phyloP scores from a whole-genome alignment of 768 basidiomycete genomes.

The Kwoniella dejecticola region DNA sequence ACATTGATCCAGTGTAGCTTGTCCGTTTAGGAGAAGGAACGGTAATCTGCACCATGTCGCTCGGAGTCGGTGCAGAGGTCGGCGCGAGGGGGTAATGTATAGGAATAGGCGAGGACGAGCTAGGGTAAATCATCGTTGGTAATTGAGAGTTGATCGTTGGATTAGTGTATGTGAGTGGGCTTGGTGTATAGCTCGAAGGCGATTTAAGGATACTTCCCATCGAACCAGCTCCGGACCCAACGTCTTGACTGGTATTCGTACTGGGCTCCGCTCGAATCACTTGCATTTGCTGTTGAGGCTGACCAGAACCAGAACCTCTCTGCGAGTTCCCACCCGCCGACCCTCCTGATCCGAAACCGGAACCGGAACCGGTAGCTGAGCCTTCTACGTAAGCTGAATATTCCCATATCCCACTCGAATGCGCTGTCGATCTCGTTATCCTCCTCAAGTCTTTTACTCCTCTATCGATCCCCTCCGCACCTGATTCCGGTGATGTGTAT shows the following conservation, averaged over 20 bases:
- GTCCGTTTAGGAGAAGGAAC: not conserved
- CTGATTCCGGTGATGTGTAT: not conserved
- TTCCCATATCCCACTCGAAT: constrained; percentile 18
- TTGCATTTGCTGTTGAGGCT: not conserved
- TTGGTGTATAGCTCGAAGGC: no score
- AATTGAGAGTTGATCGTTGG: not conserved
- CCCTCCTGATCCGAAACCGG: no score
- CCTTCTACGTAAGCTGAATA: constrained; percentile 15
- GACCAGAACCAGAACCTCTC: not conserved
- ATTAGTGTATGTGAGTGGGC: no score
- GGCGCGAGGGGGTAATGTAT: not conserved
- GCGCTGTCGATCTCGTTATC: constrained; percentile 9
- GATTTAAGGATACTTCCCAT: no score
- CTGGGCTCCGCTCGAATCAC: not conserved
- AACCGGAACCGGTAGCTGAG: not conserved
- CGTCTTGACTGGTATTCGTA: no score
- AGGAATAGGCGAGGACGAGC: not conserved
- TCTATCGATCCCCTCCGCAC: not conserved
- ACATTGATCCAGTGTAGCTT: not conserved
- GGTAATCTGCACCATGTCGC: not conserved
- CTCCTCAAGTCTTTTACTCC: constrained; percentile 1
- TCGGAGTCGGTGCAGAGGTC: no score
- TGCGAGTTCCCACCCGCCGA: no score
- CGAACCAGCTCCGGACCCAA: no score
- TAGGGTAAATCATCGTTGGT: constrained; percentile 4